A percentile compares a stretch with the other conserved stretches of the same genome.
Evolutionary conservation across 179 eudicot genomes (phyloP).

Genomic region (Vitellaria paradoxa): DNA sequence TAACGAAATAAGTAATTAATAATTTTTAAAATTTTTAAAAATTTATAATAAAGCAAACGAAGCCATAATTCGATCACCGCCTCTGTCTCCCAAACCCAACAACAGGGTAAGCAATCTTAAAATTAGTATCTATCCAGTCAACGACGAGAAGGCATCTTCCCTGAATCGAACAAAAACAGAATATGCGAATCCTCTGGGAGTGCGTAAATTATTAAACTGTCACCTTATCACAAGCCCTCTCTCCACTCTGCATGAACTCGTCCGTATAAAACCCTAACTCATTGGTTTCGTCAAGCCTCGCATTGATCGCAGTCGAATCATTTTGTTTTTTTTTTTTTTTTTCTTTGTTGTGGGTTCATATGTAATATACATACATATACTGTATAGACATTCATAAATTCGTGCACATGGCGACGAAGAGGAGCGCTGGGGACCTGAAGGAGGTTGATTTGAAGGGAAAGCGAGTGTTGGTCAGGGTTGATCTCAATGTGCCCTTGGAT

Average conservation of each 20-base stretch:
- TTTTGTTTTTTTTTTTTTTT: background rate
- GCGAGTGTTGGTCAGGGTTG: constrained; percentile 50
- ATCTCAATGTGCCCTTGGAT: constrained; percentile 60
- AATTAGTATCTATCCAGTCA: too few relatives aligned
- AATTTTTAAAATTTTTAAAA: too few relatives aligned
- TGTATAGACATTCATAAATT: background rate
- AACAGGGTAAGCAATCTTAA: too few relatives aligned
- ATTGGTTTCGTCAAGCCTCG: background rate
- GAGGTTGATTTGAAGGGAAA: constrained; percentile 54
- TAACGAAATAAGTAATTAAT: too few relatives aligned
- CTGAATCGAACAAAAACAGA: background rate
- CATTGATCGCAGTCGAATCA: background rate
- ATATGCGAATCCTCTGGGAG: background rate
- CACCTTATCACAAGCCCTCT: background rate
- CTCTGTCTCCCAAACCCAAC: too few relatives aligned
- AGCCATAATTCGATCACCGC: too few relatives aligned
- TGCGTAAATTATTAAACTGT: background rate
- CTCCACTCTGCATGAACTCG: too few relatives aligned
- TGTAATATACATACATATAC: background rate
- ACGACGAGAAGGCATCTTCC: too few relatives aligned
- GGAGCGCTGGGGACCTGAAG: constrained; percentile 39
- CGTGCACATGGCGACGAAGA: constrained; percentile 24
- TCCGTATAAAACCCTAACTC: background rate
- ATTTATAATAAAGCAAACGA: too few relatives aligned
- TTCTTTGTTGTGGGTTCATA: background rate